Base-by-base conservation (phyloP, 2,329 filamentous ascomycete genomes). In the Colletotrichum viniferum region DNA sequence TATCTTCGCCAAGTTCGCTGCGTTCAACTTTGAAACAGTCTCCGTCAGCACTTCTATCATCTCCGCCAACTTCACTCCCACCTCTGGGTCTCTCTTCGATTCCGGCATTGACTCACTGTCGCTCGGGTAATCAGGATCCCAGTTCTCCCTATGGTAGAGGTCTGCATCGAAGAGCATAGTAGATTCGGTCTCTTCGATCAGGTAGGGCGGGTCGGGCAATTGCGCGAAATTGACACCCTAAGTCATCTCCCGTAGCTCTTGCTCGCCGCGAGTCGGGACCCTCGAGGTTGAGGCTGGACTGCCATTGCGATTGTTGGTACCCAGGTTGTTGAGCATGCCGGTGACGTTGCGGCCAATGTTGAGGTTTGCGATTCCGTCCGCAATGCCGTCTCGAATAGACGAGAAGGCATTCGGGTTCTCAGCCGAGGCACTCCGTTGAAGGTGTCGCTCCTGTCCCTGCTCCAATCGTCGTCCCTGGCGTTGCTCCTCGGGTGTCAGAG, bases 351-450 rank as follows among this genome's bases (percentile, higher is more conserved):
- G 88, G n/a, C 88, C 87, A 21, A 92, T 80, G 56, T 86, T 86
- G 12, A 91, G 79, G 18, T 85, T 85, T 3, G 85, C 84, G 18
- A 90, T 85, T 26, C 87, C 87, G 32, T 90, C 88, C 2, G 85
- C 84, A n/a, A 90, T 85, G n/a, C 87, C 87, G 30, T 90, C 88
- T 69, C 86, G 83, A 28, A 90, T 84, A 18, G 85, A 82, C 6
- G 87, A 80, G 73, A 90, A 85, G 5, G 88, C 82, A n/a, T 83
- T 85, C 2, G 85, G 81, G 7, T 82, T 84, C 56, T 89, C 87
- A 5, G 87, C 84, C 36, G 87, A 89, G 3, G 84, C 83, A 76
- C 87, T 89, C 21, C 86, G 85, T 52, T 85, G 84, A 4, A 89
- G 79, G 26, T 75, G 73, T 28, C 69, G 69, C 43, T 75, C 69